Evolutionary conservation across 2,329 filamentous ascomycete species (phyloP), one percentile per base, ranked within the genome.

Genomic region (Penicillium decumbens): DNA sequence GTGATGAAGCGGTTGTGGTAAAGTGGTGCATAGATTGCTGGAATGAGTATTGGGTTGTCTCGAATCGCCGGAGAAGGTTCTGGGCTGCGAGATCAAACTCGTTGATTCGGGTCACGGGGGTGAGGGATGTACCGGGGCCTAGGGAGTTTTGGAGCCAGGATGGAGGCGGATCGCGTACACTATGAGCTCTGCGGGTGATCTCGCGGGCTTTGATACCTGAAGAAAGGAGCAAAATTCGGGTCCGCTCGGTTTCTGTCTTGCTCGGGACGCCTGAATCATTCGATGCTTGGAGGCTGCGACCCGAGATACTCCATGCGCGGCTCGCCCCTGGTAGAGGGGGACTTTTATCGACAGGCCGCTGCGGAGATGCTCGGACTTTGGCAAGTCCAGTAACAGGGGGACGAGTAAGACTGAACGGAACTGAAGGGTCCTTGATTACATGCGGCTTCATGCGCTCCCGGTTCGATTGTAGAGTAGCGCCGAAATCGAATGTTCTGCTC

Each of bases 191-290:
- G 3, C 83, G 80, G 25, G 78, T 77, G 47, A 96, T 88, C 63
- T 93, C 88, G 62, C 84, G 84, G 0, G 92, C 91, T 71, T 95
- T 95, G 63, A 96, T 84, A n/a, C 90, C 91, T 0, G 89, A 89
- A 55, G 85, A 87, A 20, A 95, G 76, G 35, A 95, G 80, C 7
- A 95, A 76, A 0, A 89, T 81, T 49, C 83, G 80, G 2, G 91
- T 78, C n/a, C 89, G 84, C 13, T 87, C 87, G 45, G 95, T 80
- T 59, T 96, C 92, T n/a, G 81, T 81, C 59, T 80, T 82, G 8
- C 78, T 83, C 27, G 87, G 63, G 3, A 67, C 54, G 3, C 60
- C 68, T 9, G 62, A 68, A 42, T 67, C 68, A 13, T 63, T 62
- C 5, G 66, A 62, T 5, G 61, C 61, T 20, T 72, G 65, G 13